A percentile compares a stretch with the other conserved stretches of the same genome.
phyloP scores from a whole-genome alignment of 78 protist species.

The slime mould (Dictyostelium discoideum) region DNA sequence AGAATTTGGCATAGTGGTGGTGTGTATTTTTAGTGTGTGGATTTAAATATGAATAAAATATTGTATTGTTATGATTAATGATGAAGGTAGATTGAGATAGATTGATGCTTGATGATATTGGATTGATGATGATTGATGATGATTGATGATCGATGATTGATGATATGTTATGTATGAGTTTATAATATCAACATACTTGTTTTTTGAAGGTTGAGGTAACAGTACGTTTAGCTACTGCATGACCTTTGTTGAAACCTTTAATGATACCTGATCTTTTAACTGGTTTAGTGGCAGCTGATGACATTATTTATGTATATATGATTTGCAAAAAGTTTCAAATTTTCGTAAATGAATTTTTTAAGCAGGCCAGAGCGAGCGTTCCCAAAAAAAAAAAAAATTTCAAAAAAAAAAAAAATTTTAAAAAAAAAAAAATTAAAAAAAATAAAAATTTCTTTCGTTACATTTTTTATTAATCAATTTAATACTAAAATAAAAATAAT shows the following conservation, averaged over 20 bases:
- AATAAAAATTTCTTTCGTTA: neutral
- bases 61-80: neutral
- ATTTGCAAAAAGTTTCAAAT: neutral
- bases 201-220: slow-evolving; percentile 45
- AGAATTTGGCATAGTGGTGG: neutral
- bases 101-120: slow-evolving; percentile 4
- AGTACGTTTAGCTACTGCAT: slow-evolving; percentile 50
- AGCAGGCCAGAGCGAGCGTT: neutral
- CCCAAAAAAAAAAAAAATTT: neutral
- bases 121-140: neutral
- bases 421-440: too few species aligned
- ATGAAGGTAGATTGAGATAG: neutral
- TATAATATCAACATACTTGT: slow-evolving; percentile 17
- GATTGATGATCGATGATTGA: too few species aligned
- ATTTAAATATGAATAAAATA: too few species aligned
- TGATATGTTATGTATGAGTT: too few species aligned
- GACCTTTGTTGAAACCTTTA: slow-evolving; percentile 86
- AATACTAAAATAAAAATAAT: neutral
- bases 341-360: neutral
- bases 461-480: neutral
- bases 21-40: too few species aligned
- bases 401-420: too few species aligned
- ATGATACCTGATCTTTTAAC: slow-evolving; percentile 68
- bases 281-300: neutral
- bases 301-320: slow-evolving; percentile 12